Conservation (phyloP, 1,139 yeast species). For the Yamadazyma buinensis region DNA sequence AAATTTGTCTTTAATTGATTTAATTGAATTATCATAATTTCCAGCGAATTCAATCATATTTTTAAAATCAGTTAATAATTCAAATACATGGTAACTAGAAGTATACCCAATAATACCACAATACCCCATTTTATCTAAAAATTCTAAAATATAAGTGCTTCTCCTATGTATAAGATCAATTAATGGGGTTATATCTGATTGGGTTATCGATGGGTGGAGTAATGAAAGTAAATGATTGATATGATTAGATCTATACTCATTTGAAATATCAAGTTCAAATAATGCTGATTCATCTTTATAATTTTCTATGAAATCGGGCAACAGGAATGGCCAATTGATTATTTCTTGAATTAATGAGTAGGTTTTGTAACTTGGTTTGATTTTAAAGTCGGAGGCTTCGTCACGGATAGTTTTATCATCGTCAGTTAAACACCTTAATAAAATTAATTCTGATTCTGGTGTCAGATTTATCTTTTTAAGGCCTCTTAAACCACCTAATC, state of each 20-base stretch:
- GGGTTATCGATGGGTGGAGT: neutral
- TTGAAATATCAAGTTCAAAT: conserved; percentile 31
- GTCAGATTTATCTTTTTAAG: conserved; percentile 14
- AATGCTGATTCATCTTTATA: conserved; percentile 11
- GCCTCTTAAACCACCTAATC: conserved; percentile 48
- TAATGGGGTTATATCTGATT: conserved; percentile 4
- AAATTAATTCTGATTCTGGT: conserved; percentile 6
- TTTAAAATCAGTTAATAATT: neutral
- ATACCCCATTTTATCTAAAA: neutral
- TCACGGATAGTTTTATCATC: conserved; percentile 54
- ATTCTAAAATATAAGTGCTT: neutral
- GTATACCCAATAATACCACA: conserved; percentile 3
- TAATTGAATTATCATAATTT: neutral
- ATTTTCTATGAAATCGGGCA: conserved; percentile 3
- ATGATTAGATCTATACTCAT: conserved; percentile 17
- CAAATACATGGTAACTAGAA: conserved; percentile 1
- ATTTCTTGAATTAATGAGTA: neutral
- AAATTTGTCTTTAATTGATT: too few species aligned
- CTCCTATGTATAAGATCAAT: neutral
- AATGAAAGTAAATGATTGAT: neutral
- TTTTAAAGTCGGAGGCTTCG: neutral
- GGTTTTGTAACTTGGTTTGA: neutral
- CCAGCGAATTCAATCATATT: neutral
- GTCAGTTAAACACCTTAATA: conserved; percentile 32
- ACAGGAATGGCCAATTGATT: neutral